phyloP scores from a whole-genome alignment of 805 yeast species.

The Schizosaccharomyces cryophilus region DNA sequence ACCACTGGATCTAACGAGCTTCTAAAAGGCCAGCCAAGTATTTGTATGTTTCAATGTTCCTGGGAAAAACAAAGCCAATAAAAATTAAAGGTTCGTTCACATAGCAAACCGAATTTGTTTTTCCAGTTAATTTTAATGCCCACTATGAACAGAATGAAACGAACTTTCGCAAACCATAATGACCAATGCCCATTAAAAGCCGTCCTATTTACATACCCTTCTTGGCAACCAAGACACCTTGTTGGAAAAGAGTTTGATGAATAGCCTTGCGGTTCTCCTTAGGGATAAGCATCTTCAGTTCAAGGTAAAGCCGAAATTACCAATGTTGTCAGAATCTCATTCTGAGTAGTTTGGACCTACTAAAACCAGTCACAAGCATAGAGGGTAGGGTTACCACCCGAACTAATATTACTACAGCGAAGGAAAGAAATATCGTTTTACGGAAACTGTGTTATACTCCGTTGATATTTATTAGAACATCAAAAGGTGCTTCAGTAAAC shows the following conservation, averaged over 20 bases:
- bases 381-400: background rate
- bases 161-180: too few species aligned
- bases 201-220: conserved; percentile 17
- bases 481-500: too few species aligned
- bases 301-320: background rate
- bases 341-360: background rate
- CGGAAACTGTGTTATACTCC: too few species aligned
- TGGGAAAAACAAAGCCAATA: too few species aligned
- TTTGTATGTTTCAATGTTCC: too few species aligned
- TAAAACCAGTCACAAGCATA: background rate
- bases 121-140: too few species aligned
- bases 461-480: too few species aligned
- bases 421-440: background rate
- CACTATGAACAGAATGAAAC: too few species aligned
- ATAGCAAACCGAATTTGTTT: too few species aligned
- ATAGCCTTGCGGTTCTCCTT: conserved; percentile 98
- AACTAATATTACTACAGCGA: background rate
- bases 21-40: too few species aligned
- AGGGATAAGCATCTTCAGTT: conserved; percentile 63
- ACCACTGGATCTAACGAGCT: too few species aligned
- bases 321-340: background rate
- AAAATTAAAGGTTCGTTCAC: too few species aligned
- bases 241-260: conserved; percentile 34
- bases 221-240: conserved; percentile 99
- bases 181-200: background rate